These are phyloP conservation scores for Thamnidium elegans DNA, from an alignment of 192 early-diverging fungal species.

Conservation along the genomic window DNA sequence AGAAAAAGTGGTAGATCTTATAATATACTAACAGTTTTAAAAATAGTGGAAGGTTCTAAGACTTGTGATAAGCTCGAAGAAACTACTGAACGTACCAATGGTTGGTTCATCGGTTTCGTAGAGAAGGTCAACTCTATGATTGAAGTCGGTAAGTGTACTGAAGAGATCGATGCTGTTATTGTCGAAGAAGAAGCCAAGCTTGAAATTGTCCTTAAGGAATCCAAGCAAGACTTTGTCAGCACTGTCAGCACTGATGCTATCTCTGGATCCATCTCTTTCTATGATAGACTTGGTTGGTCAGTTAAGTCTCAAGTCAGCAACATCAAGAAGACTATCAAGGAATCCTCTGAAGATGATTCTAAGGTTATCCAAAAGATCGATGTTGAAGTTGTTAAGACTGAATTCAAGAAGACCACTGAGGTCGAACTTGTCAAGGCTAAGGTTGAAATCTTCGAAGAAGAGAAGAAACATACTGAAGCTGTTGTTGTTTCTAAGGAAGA, in stretches of 20 bases:
- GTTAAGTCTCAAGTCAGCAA: background rate
- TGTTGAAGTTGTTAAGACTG: background rate
- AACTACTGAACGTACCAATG: background rate
- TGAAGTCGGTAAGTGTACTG: conserved; percentile 8
- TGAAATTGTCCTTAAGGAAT: background rate
- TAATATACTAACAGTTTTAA: background rate
- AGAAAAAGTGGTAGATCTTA: background rate
- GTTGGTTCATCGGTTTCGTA: background rate
- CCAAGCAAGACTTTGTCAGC: background rate
- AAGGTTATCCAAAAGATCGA: background rate
- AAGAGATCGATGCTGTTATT: conserved; percentile 9
- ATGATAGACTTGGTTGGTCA: background rate
- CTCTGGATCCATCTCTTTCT: background rate
- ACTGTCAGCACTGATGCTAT: background rate
- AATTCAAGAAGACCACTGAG: background rate
- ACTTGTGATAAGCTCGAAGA: background rate
- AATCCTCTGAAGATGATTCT: background rate
- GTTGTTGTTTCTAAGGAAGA: background rate
- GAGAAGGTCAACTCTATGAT: background rate
- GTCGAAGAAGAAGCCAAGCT: background rate
- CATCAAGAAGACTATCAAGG: background rate
- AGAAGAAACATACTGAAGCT: background rate
- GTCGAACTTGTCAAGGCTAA: background rate
- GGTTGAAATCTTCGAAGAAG: background rate
- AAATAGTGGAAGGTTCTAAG: background rate